phyloP scores from a whole-genome alignment of 192 early-diverging fungal species.

The Podila epigama region DNA sequence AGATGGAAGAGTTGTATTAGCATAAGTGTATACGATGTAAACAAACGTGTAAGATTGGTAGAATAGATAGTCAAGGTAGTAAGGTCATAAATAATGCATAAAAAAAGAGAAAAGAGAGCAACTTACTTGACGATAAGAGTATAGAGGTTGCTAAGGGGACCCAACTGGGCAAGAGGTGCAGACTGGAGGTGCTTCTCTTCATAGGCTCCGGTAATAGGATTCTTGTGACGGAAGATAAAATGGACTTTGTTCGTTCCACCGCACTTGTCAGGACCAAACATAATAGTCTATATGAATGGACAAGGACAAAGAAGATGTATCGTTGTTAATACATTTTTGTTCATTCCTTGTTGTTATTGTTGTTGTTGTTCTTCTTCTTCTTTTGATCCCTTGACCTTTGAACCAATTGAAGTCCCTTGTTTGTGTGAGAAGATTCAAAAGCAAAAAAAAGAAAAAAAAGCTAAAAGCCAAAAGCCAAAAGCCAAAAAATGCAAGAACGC shows the following conservation, averaged over 20 bases:
- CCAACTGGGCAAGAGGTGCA: slow-evolving; percentile 69
- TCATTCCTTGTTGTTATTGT: background rate
- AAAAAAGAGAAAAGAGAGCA: background rate
- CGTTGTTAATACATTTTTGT: too few relatives aligned
- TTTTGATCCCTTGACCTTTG: too few relatives aligned
- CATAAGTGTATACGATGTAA: too few relatives aligned
- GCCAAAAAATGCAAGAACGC: too few relatives aligned
- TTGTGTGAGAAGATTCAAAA: background rate
- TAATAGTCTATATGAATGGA: slow-evolving; percentile 44
- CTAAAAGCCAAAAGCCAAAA: background rate
- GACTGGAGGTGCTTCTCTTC: slow-evolving; percentile 85
- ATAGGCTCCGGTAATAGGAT: slow-evolving; percentile 77
- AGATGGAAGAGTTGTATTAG: too few relatives aligned
- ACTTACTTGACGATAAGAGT: slow-evolving; percentile 73
- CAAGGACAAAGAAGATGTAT: too few relatives aligned
- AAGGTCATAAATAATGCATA: background rate
- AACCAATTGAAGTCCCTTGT: background rate
- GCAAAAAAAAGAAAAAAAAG: background rate
- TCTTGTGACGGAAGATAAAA: slow-evolving; percentile 92
- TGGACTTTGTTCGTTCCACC: slow-evolving; percentile 88
- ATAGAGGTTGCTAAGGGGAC: slow-evolving; percentile 74
- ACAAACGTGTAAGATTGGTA: too few relatives aligned
- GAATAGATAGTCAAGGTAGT: background rate
- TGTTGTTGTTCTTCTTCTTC: background rate
- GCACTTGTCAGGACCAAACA: slow-evolving; percentile 95